Percentiles rank a stretch among this genome's conserved stretches.
Evolutionary conservation across 2,329 filamentous ascomycete species (phyloP).

Genomic region (Aquanectria penicillioides): DNA sequence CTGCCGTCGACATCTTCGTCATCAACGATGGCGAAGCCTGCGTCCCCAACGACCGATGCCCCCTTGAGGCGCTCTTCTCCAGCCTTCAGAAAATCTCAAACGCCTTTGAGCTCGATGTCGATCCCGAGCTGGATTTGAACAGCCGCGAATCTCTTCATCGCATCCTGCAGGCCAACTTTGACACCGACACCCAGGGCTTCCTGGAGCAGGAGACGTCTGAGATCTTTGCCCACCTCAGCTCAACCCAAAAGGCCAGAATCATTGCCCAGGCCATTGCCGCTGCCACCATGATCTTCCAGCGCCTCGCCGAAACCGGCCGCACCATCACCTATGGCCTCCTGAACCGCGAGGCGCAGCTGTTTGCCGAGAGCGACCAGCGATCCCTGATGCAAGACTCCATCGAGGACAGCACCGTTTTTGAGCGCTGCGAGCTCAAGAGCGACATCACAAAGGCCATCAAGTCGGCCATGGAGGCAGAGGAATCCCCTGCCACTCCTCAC

Average conservation of each 20-base stretch:
- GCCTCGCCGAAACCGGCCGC: slow-evolving; percentile 35
- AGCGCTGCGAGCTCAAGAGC: slow-evolving; percentile 29
- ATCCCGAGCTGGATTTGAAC: slow-evolving; percentile 35
- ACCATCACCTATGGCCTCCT: slow-evolving; percentile 37
- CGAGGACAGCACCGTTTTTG: slow-evolving; percentile 38
- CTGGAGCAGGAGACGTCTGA: slow-evolving; percentile 41
- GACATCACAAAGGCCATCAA: slow-evolving; percentile 38
- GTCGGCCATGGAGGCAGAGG: slow-evolving; percentile 39
- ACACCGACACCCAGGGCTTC: slow-evolving; percentile 38
- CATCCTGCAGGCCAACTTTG: slow-evolving; percentile 42
- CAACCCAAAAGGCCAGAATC: slow-evolving; percentile 38
- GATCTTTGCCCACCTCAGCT: slow-evolving; percentile 37
- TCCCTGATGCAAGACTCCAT: slow-evolving; percentile 38
- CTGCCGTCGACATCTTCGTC: slow-evolving; percentile 35
- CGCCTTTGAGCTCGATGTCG: slow-evolving; percentile 37
- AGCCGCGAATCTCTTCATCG: slow-evolving; percentile 40
- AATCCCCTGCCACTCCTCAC: slow-evolving; percentile 35
- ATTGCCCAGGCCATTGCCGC: slow-evolving; percentile 40
- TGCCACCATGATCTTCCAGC: slow-evolving; percentile 37
- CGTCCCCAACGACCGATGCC: slow-evolving; percentile 37
- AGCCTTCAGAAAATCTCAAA: slow-evolving; percentile 34
- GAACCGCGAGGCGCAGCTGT: slow-evolving; percentile 41
- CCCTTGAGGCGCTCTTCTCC: slow-evolving; percentile 37
- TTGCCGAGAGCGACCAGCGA: slow-evolving; percentile 41
- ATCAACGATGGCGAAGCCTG: slow-evolving; percentile 36